Base-by-base conservation (phyloP, 805 yeast genomes). In the Vanderwaltozyma yarrowii region DNA sequence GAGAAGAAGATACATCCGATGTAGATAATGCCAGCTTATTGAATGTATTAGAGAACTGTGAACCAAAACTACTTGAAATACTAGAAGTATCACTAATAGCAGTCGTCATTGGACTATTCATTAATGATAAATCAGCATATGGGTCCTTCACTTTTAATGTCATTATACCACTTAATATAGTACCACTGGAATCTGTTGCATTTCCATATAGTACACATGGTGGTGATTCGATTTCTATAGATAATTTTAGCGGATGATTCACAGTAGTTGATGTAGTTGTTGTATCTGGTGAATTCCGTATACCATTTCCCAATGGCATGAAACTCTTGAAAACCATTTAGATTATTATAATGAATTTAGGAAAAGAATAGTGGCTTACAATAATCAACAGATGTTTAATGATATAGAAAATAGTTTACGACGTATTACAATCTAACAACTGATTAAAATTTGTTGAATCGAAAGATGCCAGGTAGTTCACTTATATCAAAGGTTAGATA, bases 191-290 rank as follows among this genome's bases (percentile, higher is more conserved):
- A 42, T 84, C 92, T 8, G 62, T 58, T 3, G 88, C 81, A 1
- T 71, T 61, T 0, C 98, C 98, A 53, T 83, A 89, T 39, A 92
- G 63, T 33, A 85, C 74, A 28, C 88, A 70, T 0, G 99, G 98
- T 1, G 97, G 97, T 2, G 94, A 80, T 55, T 92, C 99, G 17
- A 92, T 65, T 28, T 69, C 68, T 25, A 88, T 69, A 1, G 76
- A 55, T 11, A 84, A 59, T 25, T 70, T 65, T 25, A 72, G 58
- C 1, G 73, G 71, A 27, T 58, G 7, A 7, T 15, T 13, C 10
- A 16, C 23, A 18, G 30, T 6, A 21, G n/a, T 34, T 15, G 20
- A 9, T 10, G 8, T 10, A 13, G 4, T 17, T 14, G 4, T 5
- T 16, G 2, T 24, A 17, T 4, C 8, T 17, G 23, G 23, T 21